Evolutionary conservation across 495 filamentous ascomycete species (phyloP), one percentile per base, ranked within the genome.

Genomic region (Geopyxis carbonaria): DNA sequence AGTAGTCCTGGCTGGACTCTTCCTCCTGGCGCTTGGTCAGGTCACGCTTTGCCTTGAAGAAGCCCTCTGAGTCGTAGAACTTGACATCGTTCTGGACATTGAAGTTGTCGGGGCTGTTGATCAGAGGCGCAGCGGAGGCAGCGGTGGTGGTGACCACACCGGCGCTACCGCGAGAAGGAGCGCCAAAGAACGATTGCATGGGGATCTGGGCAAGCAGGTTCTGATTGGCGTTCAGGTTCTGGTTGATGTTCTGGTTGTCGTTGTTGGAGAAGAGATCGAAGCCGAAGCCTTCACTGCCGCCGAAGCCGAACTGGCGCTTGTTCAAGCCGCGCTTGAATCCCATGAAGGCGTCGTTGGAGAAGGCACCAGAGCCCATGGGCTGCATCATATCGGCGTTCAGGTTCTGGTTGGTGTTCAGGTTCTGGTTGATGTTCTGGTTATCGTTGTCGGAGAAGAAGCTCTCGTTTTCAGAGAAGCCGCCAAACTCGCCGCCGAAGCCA

Each of bases 361-460:
- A n/a, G n/a, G n/a, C n/a, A n/a, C n/a, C n/a, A n/a, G n/a, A n/a
- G n/a, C n/a, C n/a, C n/a, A n/a, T n/a, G n/a, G n/a, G 42, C 15
- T 50, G 23, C 25, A 43, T 46, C 43, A 50, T 46, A 34, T 51
- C 50, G 30, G 42, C 50, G 31, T 51, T 43, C 38, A 51, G 45
- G 25, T 50, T 51, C 42, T 51, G 48, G 34, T 50, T 50, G 30
- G 50, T 50, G 42, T 51, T 50, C 42, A 50, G 48, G 42, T 50
- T 51, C 13, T 50, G 49, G 35, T 52, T 50, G 34, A 50, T 50
- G 31, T 51, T 52, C 47, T 52, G 49, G 34, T 52, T 52, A 16
- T 50, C 27, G n/a, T 38, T 50, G 14, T 43, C 42, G 22, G 28
- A 50, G 16, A 40, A 40, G 4, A 31, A 22, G 13, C 43, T 38